Evolutionary conservation across 2,329 filamentous ascomycete genomes (phyloP).

Genomic region (Huntiella omanensis): DNA sequence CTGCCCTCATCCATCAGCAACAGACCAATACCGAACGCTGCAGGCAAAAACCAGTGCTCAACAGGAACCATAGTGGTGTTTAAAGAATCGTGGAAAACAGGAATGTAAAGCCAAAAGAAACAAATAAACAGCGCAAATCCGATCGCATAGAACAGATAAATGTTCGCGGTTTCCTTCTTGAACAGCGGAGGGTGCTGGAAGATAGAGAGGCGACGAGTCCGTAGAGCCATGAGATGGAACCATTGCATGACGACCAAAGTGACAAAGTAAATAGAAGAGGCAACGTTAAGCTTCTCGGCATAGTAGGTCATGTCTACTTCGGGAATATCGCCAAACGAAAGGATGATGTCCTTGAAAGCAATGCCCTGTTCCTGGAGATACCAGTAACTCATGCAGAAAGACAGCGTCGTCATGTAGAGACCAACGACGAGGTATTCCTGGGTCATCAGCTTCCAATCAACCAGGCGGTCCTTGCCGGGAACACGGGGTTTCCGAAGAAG

Average conservation of each 20-base stretch:
- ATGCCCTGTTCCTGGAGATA: conserved; percentile 85
- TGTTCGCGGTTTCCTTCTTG: conserved; percentile 61
- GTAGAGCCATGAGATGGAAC: conserved; percentile 97
- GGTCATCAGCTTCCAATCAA: conserved; percentile 53
- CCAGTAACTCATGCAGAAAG: conserved; percentile 92
- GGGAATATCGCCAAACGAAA: conserved; percentile 93
- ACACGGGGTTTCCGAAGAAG: conserved; percentile 50
- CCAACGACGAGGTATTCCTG: conserved; percentile 47
- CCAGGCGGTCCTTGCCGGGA: conserved; percentile 49
- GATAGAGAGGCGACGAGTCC: conserved; percentile 86
- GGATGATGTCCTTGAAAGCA: conserved; percentile 70
- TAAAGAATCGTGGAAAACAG: conserved; percentile 58
- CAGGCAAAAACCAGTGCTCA: conserved; percentile 60
- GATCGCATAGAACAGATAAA: conserved; percentile 95
- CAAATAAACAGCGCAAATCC: conserved; percentile 81
- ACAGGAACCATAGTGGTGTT: conserved; percentile 44
- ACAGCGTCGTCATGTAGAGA: conserved; percentile 85
- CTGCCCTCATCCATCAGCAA: conserved; percentile 41
- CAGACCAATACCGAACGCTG: conserved; percentile 38
- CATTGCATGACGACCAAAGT: conserved; percentile 95
- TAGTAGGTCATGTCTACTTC: conserved; percentile 81
- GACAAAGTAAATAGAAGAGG: conserved; percentile 81
- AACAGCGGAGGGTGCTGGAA: conserved; percentile 83
- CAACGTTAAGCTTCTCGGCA: conserved; percentile 69
- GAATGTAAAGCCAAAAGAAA: conserved; percentile 82